These are phyloP conservation scores for Hyaloscypha finlandica DNA, from an alignment of 495 filamentous ascomycete genomes.

Conservation along the genomic window DNA sequence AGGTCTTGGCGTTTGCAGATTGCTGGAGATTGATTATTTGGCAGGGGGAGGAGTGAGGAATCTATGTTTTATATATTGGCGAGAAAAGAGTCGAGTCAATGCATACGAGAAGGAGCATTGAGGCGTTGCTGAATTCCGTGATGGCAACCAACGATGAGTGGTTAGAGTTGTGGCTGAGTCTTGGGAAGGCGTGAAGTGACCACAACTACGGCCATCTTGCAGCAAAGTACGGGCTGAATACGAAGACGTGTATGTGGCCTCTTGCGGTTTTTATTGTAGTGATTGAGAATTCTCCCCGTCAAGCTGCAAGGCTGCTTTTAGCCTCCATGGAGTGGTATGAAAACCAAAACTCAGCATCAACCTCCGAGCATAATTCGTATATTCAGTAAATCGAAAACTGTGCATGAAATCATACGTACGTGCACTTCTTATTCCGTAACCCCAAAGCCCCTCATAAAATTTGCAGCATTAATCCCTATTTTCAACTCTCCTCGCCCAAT, in stretches of 20 bases:
- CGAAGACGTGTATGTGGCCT: no score
- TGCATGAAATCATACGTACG: conserved; percentile 26
- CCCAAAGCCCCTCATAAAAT: background rate
- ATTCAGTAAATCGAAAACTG: conserved; percentile 22
- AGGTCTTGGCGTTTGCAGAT: background rate
- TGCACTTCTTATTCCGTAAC: no score
- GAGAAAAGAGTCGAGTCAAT: background rate
- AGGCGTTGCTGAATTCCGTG: background rate
- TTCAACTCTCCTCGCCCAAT: conserved; percentile 76
- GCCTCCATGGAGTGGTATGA: background rate
- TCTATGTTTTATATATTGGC: background rate
- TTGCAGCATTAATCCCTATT: conserved; percentile 61
- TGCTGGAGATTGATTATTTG: background rate
- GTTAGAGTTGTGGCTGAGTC: background rate
- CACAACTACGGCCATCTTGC: background rate
- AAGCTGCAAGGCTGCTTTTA: background rate
- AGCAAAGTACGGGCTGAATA: background rate
- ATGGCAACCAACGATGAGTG: background rate
- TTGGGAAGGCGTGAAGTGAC: background rate
- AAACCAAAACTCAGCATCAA: background rate
- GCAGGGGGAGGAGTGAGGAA: background rate
- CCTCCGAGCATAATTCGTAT: conserved; percentile 12
- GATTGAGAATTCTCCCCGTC: no score
- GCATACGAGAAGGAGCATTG: background rate
- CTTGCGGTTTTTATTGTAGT: no score